phyloP scores from a whole-genome alignment of 495 filamentous ascomycete genomes.

The Lophiostoma macrostomum region DNA sequence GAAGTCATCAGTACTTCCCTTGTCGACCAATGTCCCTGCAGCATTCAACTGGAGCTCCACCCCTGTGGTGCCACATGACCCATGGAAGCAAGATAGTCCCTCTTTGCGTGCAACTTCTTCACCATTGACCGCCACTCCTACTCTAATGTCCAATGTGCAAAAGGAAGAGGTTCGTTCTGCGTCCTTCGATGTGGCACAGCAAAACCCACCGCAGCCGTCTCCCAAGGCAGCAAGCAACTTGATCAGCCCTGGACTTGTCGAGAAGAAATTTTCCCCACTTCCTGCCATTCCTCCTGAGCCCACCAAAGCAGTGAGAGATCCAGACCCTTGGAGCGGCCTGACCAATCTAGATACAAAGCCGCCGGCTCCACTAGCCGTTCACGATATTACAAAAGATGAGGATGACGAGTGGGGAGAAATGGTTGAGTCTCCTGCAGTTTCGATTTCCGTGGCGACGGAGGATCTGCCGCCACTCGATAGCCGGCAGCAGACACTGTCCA shows the following conservation, averaged over 20 bases:
- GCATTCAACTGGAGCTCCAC: conserved; percentile 31
- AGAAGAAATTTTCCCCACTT: not conserved
- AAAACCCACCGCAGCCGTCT: not conserved
- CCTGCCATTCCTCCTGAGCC: not conserved
- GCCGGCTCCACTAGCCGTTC: not conserved
- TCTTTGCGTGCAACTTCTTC: conserved; percentile 1
- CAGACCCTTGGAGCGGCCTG: conserved; percentile 16
- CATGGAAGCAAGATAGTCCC: not conserved
- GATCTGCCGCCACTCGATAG: not conserved
- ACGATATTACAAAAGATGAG: conserved; percentile 28
- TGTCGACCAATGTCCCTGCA: conserved; percentile 11
- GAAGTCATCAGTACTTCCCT: not conserved
- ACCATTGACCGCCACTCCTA: not conserved
- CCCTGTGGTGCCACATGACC: conserved; percentile 3
- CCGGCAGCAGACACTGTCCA: conserved; percentile 11
- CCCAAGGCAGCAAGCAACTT: not conserved
- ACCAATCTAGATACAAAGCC: conserved; percentile 10
- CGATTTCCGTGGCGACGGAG: not conserved
- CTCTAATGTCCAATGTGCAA: not conserved
- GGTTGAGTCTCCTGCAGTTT: conserved; percentile 36
- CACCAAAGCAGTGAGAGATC: not conserved
- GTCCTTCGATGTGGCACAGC: conserved; percentile 2
- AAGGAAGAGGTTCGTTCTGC: not conserved
- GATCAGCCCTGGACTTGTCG: no score
- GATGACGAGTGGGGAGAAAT: conserved; percentile 46